Evolutionary conservation across 495 filamentous ascomycete genomes (phyloP), one percentile per base, ranked within the genome.

Genomic region (Lophiotrema nucula): DNA sequence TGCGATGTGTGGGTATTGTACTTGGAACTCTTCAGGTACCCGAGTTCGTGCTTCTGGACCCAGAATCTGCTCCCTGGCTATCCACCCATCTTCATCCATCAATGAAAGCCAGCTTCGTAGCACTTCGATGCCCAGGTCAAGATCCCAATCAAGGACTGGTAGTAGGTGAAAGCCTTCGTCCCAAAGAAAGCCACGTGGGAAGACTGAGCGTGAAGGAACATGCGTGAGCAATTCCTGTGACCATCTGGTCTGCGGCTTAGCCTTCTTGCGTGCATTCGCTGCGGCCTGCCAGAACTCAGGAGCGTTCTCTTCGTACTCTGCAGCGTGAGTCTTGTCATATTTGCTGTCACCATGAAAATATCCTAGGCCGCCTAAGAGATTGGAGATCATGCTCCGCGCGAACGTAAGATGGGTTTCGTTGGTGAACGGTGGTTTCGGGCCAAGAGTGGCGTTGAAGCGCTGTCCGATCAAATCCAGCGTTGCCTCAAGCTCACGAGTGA

Each of bases 61-160:
- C 4, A 97, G 80, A 49, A 97, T 97, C 72, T 97, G 95, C 71
- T 98, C 93, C 33, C 93, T 86, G 4, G 83, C 89, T 72, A 98
- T 97, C 93, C 93, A 98, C 38, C 93, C 93, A 69, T 97, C 90
- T 37, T 92, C 88, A 65, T 98, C 95, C 80, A 97, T 95, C 4
- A 95, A 79, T 51, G 84, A 88, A 71, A 95, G 88, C 95, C 95
- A 98, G 70, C 88, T 93, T 73, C 86, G 88, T 47, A 97, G 83
- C 53, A 97, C 87, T 52, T 96, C 89, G 22, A 98, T 83, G 0
- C 77, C 81, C 24, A 97, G 79, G 68, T 95, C 90, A 24, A 88
- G 82, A 67, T 98, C 93, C 83, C 89, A 98, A 59, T 97, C 92
- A 15, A 87, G 78, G 46, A 97, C 82, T 13, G 92, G 93, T 49